Evolutionary conservation across 192 early-diverging fungal species (phyloP), one percentile per base, ranked within the genome.

Genomic region (Neocallimastix lanati): DNA sequence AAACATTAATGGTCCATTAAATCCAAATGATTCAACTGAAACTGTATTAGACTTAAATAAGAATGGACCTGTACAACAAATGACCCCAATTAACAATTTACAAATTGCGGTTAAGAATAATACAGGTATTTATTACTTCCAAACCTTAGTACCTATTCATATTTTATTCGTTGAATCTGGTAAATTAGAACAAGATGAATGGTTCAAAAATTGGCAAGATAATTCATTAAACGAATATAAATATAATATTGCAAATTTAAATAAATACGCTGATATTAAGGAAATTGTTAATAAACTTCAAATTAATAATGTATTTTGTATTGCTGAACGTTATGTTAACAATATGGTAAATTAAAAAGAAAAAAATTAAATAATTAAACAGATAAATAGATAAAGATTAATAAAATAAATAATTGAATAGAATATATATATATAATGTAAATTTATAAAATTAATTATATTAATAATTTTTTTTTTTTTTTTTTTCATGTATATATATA

Each of bases 271-370:
- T 21, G 79, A 80, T 28, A 85, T 86, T 81, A 83, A 83, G 21
- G 85, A 87, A 16, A 82, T 90, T 82, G 84, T 86, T 77, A 83
- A 90, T 78, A 88, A 87, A 81, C 87, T 90, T 28, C 82, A 83
- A 58, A 82, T 84, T 79, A 88, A 88, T 83, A 90, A 87, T 77
- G 85, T 93, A 28, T 91, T 92, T 80, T 87, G 87, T 13, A 89
- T 93, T n/a, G 92, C 92, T 0, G 84, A 90, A 81, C 82, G 92
- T 36, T 76, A 80, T 1, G 81, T 91, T 9, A 88, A 87, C 79
- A 85, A 83, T n/a, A 82, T 85, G 77, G 90, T 88, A 78, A 67
- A 67, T n/a, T n/a, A 16, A 50, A 21, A 50, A 16, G 21, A 16
- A 50, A 50, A 13, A 50, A 50, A 21, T 2, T 21, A 13, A 21